phyloP scores from a whole-genome alignment of 345 rosid genomes.

The Pistacia atlantica region DNA sequence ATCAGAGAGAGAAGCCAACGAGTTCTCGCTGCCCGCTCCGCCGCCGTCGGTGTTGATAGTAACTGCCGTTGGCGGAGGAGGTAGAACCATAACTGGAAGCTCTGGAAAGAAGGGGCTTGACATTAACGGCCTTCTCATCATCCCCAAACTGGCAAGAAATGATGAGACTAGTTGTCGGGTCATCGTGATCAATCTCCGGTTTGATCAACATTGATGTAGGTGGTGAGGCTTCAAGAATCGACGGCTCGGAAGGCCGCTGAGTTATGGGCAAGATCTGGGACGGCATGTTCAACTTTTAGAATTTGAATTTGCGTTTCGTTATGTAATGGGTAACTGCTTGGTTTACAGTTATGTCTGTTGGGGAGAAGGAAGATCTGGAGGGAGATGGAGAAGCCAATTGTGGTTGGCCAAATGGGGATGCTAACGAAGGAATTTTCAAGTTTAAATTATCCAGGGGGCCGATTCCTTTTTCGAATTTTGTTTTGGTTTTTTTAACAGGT shows the following conservation, averaged over 20 bases:
- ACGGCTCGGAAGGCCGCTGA: slow-evolving; percentile 24
- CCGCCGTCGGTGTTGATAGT: slow-evolving; percentile 60
- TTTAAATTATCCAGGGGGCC: not conserved
- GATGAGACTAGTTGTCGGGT: slow-evolving; percentile 48
- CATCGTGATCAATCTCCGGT: slow-evolving; percentile 36
- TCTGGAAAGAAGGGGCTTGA: slow-evolving; percentile 58
- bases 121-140: slow-evolving; percentile 25
- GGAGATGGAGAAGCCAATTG: not conserved
- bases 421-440: not conserved
- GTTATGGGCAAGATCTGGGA: slow-evolving; percentile 45
- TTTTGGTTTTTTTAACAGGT: no score
- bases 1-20: slow-evolving; percentile 47
- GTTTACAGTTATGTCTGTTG: no score
- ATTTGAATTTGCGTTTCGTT: not conserved
- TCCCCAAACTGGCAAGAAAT: slow-evolving; percentile 53
- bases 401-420: not conserved
- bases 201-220: slow-evolving; percentile 38
- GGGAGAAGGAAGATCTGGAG: not conserved
- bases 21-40: slow-evolving; percentile 61
- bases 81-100: slow-evolving; percentile 46
- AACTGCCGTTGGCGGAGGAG: slow-evolving; percentile 16
- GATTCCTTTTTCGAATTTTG: no score
- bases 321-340: no score
- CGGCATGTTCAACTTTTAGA: slow-evolving; percentile 31
- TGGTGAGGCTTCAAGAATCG: slow-evolving; percentile 20